Base-by-base conservation (phyloP, 441 rosid genomes). In the Mallotus japonicus region DNA sequence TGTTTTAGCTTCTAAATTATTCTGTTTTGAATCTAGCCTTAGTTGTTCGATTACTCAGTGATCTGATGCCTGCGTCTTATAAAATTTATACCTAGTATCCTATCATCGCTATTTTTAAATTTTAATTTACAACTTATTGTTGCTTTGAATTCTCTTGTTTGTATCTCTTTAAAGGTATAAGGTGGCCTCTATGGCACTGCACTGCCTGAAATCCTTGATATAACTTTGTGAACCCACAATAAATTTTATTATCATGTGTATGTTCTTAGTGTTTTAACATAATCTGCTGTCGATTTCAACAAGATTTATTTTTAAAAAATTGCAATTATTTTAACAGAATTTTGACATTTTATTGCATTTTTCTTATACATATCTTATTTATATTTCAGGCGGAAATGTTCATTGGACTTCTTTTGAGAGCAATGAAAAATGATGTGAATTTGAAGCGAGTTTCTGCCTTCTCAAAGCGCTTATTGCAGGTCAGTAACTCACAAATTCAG, bases 401-500 rank as follows among this genome's bases (percentile, higher is more conserved):
- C 79, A 88, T 93, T 75, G 98, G 94, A 70, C 98, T 93, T 77
- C 83, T 90, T 73, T 84, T 89, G 20, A 87, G 97, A 85, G 93
- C 97, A 76, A 96, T 92, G 98, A 96, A 90, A 83, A 86, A 76
- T 73, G 99, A 96, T 75, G 83, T 90, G 71, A 90, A 96, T 80
- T 81, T 93, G 83, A 93, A 89, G 81, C 97, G 97, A 8, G 95
- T 89, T 64, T 75, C 90, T 64, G 97, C 99, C 74, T 96, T 96
- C 80, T 72, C 94, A 68, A 96, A 96, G 86, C 97, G 98, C 72
- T 73, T 96, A 32, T 82, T 93, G 87, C 99, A 96, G 96, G 99
- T 96, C 67, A 55, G 83, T 76, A 40, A 67, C 50, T 16, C 19
- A 14, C 28, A 53, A 50, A 5, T 37, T 65, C 32, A 10, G 34